phyloP scores from a whole-genome alignment of 371 early-diverging fungal genomes.

The Mucor saturninus region DNA sequence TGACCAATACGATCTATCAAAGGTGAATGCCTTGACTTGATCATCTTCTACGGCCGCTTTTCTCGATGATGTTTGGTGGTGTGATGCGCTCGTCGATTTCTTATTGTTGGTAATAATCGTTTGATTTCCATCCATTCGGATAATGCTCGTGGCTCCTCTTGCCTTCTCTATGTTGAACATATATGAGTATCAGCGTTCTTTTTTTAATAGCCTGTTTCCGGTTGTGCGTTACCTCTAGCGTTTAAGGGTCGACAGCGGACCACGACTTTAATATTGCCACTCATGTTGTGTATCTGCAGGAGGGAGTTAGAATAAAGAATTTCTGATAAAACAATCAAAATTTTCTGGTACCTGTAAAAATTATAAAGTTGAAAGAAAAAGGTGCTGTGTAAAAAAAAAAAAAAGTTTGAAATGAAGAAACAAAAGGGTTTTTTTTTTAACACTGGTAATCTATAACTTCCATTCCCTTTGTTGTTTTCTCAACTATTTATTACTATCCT shows the following conservation, averaged over 20 bases:
- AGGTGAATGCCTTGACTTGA: constrained; percentile 70
- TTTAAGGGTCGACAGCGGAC: constrained; percentile 83
- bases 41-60: constrained; percentile 25
- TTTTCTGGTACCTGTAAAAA: neutral
- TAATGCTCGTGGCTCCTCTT: constrained; percentile 59
- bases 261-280: constrained; percentile 75
- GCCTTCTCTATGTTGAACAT: constrained; percentile 50
- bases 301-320: neutral
- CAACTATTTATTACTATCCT: constrained; percentile 3
- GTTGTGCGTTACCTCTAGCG: constrained; percentile 60
- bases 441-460: neutral
- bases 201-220: neutral
- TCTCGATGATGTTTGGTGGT: constrained; percentile 15
- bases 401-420: neutral
- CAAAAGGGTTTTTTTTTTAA: neutral
- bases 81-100: constrained; percentile 16
- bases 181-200: neutral
- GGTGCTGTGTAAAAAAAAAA: neutral
- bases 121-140: constrained; percentile 70
- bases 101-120: constrained; percentile 59
- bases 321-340: neutral
- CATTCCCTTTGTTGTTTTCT: neutral
- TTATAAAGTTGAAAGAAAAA: neutral
- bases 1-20: constrained; percentile 85
- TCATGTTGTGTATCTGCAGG: constrained; percentile 13